Evolutionary conservation across 2,329 filamentous ascomycete species (phyloP).

Genomic region (Nigrograna mackinnonii): DNA sequence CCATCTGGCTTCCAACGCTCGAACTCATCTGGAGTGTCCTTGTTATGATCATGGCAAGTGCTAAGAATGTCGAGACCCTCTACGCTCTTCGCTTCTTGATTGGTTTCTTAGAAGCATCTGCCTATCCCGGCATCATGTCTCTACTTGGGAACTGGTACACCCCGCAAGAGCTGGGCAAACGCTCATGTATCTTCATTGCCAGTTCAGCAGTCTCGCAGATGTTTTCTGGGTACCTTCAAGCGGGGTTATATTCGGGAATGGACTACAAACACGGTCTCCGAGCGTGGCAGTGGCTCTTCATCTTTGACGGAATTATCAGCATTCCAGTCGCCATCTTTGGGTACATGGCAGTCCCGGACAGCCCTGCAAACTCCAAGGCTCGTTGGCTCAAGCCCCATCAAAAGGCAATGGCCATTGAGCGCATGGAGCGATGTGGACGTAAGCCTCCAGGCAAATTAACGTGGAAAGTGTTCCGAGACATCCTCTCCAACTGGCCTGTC

Average conservation of each 20-base stretch:
- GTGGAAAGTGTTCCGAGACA: neutral
- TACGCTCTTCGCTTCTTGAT: constrained; percentile 6
- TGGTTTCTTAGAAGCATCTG: constrained; percentile 4
- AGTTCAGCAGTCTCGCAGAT: constrained; percentile 7
- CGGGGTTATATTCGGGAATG: constrained; percentile 7
- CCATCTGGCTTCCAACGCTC: constrained; percentile 32
- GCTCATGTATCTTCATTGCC: constrained; percentile 1
- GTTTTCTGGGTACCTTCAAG: constrained; percentile 11
- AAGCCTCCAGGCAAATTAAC: constrained; percentile 1
- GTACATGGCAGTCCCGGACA: constrained; percentile 1
- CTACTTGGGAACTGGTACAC: constrained; percentile 7
- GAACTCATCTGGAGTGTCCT: constrained; percentile 26
- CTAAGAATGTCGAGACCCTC: constrained; percentile 10
- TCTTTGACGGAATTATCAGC: constrained; percentile 6
- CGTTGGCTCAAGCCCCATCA: constrained; percentile 5
- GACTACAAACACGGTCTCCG: constrained; percentile 4
- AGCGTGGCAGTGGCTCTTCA: constrained; percentile 13
- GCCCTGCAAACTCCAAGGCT: constrained; percentile 5
- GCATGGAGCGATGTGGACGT: constrained; percentile 2
- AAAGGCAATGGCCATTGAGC: constrained; percentile 5
- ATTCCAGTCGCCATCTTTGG: neutral
- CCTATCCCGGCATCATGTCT: constrained; percentile 4
- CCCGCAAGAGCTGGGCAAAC: neutral
- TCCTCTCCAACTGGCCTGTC: constrained; percentile 2
- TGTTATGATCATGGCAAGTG: constrained; percentile 31